Base-by-base conservation (phyloP, 805 yeast species). In the Pichia thaimueangensis region DNA sequence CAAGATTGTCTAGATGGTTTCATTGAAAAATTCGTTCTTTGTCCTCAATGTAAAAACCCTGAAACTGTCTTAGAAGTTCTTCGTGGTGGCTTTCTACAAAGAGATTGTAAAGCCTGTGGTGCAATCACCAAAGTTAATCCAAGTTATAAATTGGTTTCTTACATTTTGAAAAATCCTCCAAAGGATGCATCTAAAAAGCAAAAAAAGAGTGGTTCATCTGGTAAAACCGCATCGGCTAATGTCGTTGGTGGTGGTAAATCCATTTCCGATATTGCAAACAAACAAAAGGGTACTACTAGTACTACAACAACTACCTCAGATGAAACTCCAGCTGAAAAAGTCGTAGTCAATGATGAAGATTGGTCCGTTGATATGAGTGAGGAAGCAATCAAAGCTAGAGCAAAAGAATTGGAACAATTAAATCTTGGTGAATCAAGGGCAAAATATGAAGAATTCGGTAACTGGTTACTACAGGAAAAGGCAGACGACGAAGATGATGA, bases 71-170 rank as follows among this genome's bases (percentile, higher is more conserved):
- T 89, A 60, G 73, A 80, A 53, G 73, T 93, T 54, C 79, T 81
- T 56, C 83, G 80, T 54, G 82, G 78, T 51, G 93, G 82, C 34
- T 71, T 71, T 52, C 70, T 93, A 60, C 82, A 80, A 54, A 81
- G 88, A 67, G 97, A 93, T 65, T 93, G 98, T 74, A 93, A 93
- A 64, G 98, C 98, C 19, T 93, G 98, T 74, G 98, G 98, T 69
- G 79, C 82, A 63, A 76, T 91, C 62, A 78, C 95, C 20, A 72
- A 71, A 41, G 78, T 89, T 55, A 96, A 89, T 57, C 80, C 86
- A 48, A 76, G 93, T 62, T 93, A 84, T 63, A 89, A 86, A 69
- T 73, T 91, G 51, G 76, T 87, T n/a, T 71, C 94, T 3, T 91
- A 76, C 63, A 89, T 91, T 54, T 67, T 84, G 60, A 91, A 91